Base-by-base conservation (phyloP, 441 rosid genomes). In the Raphanus hybrid region DNA sequence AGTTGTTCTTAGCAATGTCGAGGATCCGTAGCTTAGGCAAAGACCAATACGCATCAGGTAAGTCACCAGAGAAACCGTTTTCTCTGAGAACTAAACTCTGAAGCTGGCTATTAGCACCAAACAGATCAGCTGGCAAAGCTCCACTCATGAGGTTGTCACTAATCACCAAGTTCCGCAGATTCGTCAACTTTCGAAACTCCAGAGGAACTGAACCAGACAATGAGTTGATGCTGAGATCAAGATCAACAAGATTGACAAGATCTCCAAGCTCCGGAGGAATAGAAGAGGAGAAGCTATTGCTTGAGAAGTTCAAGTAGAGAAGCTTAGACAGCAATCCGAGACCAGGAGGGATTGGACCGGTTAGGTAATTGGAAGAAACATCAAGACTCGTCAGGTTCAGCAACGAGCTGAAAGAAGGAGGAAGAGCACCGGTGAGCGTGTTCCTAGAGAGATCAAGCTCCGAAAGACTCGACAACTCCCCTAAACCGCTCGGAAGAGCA, bases 191-290 rank as follows among this genome's bases (percentile, higher is more conserved):
- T 65, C 85, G 72, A 73, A 91, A 78, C 18, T 93, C 92, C 12
- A n/a, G 79, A 14, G 98, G 93, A 79, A 93, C 77, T 34, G 90
- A 84, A 27, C 99, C 97, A 48, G 91, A 85, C 76, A 96, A 81
- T 0, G 84, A 79, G 81, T 93, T 96, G 81, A 82, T 79, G 85
- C 96, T 90, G 74, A 96, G 92, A 89, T 96, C 99, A 83, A 94
- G 90, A 75, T 83, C 87, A 76, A 85, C 85, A 77, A 96, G 86
- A 76, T 72, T 82, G 52, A 69, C 64, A 26, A 93, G 96, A 69
- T 85, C 76, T 3, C 95, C 91, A 1, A 96, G 85, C 83, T 88
- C 83, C 32, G 89, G 74, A 67, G 98, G 98, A 75, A 92, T 76
- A 3, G 89, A 67, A 78, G 92, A 87, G 0, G 91, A 81, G 62